Conservation (phyloP, 176 grass and related monocot genomes). For the Poa pratensis region DNA sequence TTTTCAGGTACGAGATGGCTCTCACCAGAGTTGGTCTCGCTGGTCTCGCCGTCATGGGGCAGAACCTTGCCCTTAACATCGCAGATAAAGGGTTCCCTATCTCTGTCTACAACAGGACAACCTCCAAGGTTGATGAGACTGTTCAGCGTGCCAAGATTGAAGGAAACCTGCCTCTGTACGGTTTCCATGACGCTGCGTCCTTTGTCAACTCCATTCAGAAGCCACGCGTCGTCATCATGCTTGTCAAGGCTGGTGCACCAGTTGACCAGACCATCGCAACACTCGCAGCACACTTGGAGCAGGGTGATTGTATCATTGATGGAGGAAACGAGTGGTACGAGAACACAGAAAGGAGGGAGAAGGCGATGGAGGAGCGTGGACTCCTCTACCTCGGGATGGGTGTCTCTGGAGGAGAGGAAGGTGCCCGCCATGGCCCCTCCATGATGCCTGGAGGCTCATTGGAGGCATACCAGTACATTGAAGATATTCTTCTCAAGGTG, state of each 20-base stretch:
- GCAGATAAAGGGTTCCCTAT: conserved; percentile 88
- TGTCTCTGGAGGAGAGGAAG: conserved; percentile 83
- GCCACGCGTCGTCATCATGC: conserved; percentile 78
- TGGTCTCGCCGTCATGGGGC: conserved; percentile 79
- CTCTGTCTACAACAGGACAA: conserved; percentile 84
- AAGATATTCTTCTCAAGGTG: conserved; percentile 85
- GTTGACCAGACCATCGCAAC: conserved; percentile 86
- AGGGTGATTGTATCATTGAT: conserved; percentile 77
- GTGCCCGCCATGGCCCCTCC: conserved; percentile 71
- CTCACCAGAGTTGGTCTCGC: conserved; percentile 69
- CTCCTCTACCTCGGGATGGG: conserved; percentile 86
- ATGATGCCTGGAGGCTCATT: conserved; percentile 77
- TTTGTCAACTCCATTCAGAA: conserved; percentile 87
- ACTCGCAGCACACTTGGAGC: conserved; percentile 68
- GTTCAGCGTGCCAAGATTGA: conserved; percentile 65
- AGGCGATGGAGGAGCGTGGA: conserved; percentile 69
- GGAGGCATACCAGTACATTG: conserved; percentile 83
- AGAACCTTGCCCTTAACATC: conserved; percentile 84
- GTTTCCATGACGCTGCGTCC: conserved; percentile 66
- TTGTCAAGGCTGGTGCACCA: conserved; percentile 82
- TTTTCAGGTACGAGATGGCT: conserved; percentile 13
- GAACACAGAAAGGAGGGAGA: conserved; percentile 92
- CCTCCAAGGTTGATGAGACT: conserved; percentile 84
- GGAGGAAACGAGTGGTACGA: conserved; percentile 92
- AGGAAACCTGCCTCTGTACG: conserved; percentile 73